These are phyloP conservation scores for Exsudoporus frostii DNA, from an alignment of 768 basidiomycete species.

Conservation along the genomic window DNA sequence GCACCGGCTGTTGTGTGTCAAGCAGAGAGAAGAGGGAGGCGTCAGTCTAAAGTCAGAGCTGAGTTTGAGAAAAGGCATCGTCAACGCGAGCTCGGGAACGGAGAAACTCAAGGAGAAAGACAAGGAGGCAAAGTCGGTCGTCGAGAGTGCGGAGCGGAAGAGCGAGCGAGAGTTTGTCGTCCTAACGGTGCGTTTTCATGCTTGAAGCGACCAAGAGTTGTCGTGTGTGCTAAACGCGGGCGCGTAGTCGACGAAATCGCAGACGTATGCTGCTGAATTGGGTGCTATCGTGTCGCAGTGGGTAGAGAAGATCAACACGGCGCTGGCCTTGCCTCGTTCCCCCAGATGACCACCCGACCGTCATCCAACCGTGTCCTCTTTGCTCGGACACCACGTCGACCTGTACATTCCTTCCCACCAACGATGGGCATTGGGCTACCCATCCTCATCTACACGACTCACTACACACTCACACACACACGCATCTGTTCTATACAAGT, in stretches of 20 bases:
- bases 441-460: too few relatives aligned
- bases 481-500: too few relatives aligned
- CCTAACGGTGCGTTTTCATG: constrained; percentile 50
- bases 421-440: too few relatives aligned
- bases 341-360: neutral
- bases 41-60: constrained; percentile 52
- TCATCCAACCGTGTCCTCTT: too few relatives aligned
- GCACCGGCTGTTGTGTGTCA: constrained; percentile 56
- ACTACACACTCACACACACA: too few relatives aligned
- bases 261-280: constrained; percentile 42
- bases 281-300: constrained; percentile 33
- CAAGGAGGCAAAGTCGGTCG: constrained; percentile 40
- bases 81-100: constrained; percentile 1
- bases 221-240: neutral
- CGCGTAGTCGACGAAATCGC: constrained; percentile 44
- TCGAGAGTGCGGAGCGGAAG: constrained; percentile 50
- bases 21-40: constrained; percentile 37
- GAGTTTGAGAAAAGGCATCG: constrained; percentile 32
- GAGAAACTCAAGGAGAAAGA: constrained; percentile 29
- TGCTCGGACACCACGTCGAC: too few relatives aligned
- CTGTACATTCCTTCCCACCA: too few relatives aligned
- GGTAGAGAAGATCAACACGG: constrained; percentile 40
- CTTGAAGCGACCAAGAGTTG: too few relatives aligned
- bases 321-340: constrained; percentile 20
- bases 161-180: constrained; percentile 59